Conservation (phyloP, 2,329 filamentous ascomycete genomes). For the Cytospora leucostoma region DNA sequence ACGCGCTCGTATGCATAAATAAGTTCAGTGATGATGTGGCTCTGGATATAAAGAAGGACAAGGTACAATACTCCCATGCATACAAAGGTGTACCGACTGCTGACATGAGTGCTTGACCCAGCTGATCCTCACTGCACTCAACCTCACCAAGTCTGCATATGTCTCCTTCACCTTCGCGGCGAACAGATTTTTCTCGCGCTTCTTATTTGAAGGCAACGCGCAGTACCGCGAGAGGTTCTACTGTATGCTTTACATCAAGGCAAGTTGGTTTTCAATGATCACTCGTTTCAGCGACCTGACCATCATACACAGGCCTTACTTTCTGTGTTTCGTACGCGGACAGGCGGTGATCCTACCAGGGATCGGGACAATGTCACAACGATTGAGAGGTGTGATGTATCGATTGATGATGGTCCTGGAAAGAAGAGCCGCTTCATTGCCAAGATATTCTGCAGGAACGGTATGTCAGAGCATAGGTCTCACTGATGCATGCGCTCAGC, state of each 20-base stretch:
- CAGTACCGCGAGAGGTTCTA: conserved; percentile 64
- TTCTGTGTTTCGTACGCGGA: conserved; percentile 71
- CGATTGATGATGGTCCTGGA: conserved; percentile 69
- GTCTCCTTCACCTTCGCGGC: conserved; percentile 69
- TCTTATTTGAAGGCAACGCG: conserved; percentile 61
- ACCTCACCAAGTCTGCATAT: conserved; percentile 80
- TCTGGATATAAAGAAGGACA: conserved; percentile 70
- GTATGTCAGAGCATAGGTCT: conserved; percentile 38
- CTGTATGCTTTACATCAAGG: conserved; percentile 74
- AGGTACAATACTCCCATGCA: conserved; percentile 45
- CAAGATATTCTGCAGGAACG: conserved; percentile 73
- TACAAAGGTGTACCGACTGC: background rate
- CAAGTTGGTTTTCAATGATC: conserved; percentile 34
- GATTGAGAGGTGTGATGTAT: conserved; percentile 74
- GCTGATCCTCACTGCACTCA: conserved; percentile 74
- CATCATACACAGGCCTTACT: conserved; percentile 57
- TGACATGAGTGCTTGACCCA: conserved; percentile 36
- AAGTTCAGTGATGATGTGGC: conserved; percentile 81
- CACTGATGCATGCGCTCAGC: background rate
- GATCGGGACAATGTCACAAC: conserved; percentile 66
- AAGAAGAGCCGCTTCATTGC: conserved; percentile 74
- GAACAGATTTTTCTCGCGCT: conserved; percentile 71
- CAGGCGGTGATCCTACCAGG: conserved; percentile 56
- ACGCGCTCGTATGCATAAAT: conserved; percentile 71
- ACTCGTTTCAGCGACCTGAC: background rate